Conservation (phyloP, 257 asterid genomes). For the Penstemon barbatus region DNA sequence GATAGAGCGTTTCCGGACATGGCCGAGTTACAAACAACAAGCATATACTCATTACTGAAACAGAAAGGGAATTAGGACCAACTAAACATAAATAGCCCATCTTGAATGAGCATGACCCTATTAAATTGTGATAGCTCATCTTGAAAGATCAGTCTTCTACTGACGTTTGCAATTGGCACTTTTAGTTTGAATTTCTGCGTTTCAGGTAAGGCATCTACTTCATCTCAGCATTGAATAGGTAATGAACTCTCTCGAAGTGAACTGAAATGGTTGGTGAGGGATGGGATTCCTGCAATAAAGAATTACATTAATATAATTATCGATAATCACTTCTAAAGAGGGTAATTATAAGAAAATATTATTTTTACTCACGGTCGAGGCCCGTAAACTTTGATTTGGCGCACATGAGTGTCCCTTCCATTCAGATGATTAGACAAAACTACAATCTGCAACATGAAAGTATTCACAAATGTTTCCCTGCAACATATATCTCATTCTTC, state of each 20-base stretch:
- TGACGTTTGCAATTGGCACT: not conserved
- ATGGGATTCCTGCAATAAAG: conserved; percentile 73
- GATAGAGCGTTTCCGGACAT: not conserved
- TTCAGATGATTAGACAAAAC: conserved; percentile 85
- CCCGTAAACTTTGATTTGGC: conserved; percentile 95
- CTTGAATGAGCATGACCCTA: not conserved
- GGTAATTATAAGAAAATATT: not conserved
- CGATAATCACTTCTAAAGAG: not conserved
- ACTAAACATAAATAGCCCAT: not conserved
- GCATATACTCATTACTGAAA: not conserved
- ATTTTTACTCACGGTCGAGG: conserved; percentile 69
- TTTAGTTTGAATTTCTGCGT: conserved; percentile 3
- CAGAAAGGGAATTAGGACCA: not conserved
- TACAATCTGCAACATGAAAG: conserved; percentile 94
- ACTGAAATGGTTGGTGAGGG: conserved; percentile 88
- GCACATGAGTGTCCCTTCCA: conserved; percentile 92
- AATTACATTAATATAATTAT: conserved; percentile 8
- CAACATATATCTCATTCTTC: conserved; percentile 27
- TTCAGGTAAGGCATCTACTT: conserved; percentile 28
- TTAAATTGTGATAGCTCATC: not conserved
- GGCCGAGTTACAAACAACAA: conserved; percentile 2
- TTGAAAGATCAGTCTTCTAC: not conserved
- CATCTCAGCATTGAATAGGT: conserved; percentile 77
- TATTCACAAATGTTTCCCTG: conserved; percentile 94
- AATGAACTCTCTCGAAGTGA: conserved; percentile 81